These are phyloP conservation scores for Lasiodiplodia theobromae DNA, from an alignment of 2,329 filamentous ascomycete genomes.

Conservation along the genomic window DNA sequence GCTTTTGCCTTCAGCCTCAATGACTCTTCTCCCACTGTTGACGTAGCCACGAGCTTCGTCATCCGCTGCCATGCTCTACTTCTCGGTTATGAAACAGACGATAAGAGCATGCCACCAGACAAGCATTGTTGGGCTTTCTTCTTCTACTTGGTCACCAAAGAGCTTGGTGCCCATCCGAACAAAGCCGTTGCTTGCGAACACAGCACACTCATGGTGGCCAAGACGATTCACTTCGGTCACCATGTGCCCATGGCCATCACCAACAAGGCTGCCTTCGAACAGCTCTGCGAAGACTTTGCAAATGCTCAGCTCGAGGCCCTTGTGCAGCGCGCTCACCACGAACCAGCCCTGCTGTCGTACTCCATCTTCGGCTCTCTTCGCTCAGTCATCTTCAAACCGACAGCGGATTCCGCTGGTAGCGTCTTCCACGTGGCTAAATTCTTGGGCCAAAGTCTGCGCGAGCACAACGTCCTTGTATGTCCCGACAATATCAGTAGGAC, in stretches of 20 bases:
- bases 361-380: neutral
- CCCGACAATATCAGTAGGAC: neutral
- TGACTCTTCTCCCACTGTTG: neutral
- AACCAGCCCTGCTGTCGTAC: neutral
- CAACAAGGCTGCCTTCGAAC: neutral
- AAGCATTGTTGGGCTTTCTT: neutral
- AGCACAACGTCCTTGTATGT: neutral
- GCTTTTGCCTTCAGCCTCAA: neutral
- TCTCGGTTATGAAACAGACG: neutral
- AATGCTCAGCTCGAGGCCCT: neutral
- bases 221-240: neutral
- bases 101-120: neutral
- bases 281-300: neutral
- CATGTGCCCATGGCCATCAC: neutral
- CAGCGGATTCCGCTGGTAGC: neutral
- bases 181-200: slow-evolving; percentile 5
- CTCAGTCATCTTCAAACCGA: neutral
- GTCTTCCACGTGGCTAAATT: neutral
- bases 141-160: neutral
- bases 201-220: neutral
- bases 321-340: neutral
- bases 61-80: neutral
- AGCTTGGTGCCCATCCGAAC: neutral
- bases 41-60: neutral
- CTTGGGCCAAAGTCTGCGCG: neutral